These are phyloP conservation scores for Puccinia coronata DNA, from an alignment of 1,284 basidiomycete species.

Conservation along the genomic window DNA sequence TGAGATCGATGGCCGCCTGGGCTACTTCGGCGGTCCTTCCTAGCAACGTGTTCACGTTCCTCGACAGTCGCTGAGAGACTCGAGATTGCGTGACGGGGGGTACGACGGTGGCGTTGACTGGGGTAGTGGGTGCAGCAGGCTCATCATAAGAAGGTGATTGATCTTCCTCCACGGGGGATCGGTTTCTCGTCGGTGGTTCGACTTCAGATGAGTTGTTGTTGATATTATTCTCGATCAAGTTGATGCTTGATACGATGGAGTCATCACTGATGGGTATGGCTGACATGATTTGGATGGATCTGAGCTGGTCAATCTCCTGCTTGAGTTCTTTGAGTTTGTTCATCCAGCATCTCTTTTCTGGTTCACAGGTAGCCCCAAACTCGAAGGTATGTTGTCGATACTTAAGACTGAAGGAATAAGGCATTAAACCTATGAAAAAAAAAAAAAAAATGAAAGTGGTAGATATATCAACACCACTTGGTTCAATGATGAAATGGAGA, in stretches of 20 bases:
- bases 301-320: constrained; percentile 41
- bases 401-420: constrained; percentile 48
- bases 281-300: constrained; percentile 41
- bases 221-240: constrained; percentile 22
- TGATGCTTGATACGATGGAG: constrained; percentile 48
- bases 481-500: neutral
- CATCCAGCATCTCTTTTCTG: constrained; percentile 49
- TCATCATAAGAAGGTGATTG: constrained; percentile 22
- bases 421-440: constrained; percentile 27
- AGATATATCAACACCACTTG: neutral
- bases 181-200: no score
- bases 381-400: constrained; percentile 48
- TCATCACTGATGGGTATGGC: constrained; percentile 45
- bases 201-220: no score
- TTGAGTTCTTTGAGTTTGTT: constrained; percentile 34
- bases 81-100: constrained; percentile 31
- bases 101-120: neutral
- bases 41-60: constrained; percentile 44
- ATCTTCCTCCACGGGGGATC: neutral
- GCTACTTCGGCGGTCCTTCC: constrained; percentile 47
- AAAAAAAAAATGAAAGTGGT: neutral
- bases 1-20: constrained; percentile 48
- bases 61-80: constrained; percentile 48
- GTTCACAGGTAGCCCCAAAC: constrained; percentile 47
- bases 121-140: constrained; percentile 11